A percentile compares a stretch with the other conserved stretches of the same genome.
phyloP scores from a whole-genome alignment of 169 alveolate species.

The Perkinsus olseni region DNA sequence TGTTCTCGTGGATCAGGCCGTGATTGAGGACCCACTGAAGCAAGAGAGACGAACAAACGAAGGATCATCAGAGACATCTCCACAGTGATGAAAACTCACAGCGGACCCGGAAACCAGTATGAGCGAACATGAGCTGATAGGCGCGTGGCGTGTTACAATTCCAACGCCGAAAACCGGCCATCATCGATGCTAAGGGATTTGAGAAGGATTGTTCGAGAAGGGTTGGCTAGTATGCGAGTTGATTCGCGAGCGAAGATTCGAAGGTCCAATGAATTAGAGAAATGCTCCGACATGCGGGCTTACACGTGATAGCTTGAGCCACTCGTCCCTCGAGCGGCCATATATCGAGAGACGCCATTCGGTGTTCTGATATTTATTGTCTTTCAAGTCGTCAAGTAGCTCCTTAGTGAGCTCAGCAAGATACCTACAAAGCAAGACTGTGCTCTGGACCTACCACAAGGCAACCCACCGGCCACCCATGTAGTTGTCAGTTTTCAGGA shows the following conservation, averaged over 20 bases:
- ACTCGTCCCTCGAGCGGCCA: constrained; percentile 74
- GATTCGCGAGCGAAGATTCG: too few relatives aligned
- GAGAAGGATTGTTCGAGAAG: too few relatives aligned
- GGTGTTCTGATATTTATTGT: constrained; percentile 62
- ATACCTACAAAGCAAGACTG: constrained; percentile 39
- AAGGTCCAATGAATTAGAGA: too few relatives aligned
- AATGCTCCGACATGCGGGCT: too few relatives aligned
- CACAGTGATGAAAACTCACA: neutral
- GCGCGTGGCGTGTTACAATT: too few relatives aligned
- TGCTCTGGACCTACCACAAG: neutral
- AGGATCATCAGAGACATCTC: neutral
- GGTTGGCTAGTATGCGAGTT: too few relatives aligned
- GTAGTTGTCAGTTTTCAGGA: constrained; percentile 75
- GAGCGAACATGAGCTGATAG: too few relatives aligned
- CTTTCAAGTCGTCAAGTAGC: constrained; percentile 66
- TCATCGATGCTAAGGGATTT: too few relatives aligned
- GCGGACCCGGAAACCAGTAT: too few relatives aligned
- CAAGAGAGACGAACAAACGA: neutral
- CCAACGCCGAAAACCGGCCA: too few relatives aligned
- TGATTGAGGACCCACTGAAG: neutral
- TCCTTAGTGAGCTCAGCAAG: constrained; percentile 78
- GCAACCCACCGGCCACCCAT: constrained; percentile 48
- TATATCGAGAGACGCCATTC: constrained; percentile 86
- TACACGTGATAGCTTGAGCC: constrained; percentile 78
- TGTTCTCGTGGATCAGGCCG: neutral